Evolutionary conservation across 2,329 filamentous ascomycete species (phyloP).

Genomic region (Exophiala bonariae): DNA sequence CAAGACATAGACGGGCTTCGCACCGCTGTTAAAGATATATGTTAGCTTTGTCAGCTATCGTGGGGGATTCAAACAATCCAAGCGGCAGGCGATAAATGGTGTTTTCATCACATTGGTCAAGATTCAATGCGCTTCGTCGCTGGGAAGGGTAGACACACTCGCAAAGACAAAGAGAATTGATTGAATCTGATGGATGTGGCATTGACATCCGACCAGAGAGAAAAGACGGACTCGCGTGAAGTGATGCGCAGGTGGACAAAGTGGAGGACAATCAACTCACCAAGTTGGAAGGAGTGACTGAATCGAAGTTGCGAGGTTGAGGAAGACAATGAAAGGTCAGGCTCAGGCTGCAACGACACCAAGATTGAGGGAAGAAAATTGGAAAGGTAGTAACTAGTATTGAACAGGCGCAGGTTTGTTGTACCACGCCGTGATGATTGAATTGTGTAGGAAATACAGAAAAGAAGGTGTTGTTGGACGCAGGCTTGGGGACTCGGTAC

Average conservation of each 20-base stretch:
- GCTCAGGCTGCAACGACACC: conserved; percentile 2
- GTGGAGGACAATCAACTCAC: conserved; percentile 7
- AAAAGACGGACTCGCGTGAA: neutral
- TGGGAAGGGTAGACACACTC: no score
- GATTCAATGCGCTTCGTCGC: no score
- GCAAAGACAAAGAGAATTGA: neutral
- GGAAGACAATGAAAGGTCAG: conserved; percentile 1
- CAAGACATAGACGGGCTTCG: conserved; percentile 26
- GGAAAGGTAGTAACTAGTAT: no score
- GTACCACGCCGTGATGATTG: no score
- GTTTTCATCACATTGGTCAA: no score
- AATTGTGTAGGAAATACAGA: no score
- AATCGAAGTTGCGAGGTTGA: conserved; percentile 9
- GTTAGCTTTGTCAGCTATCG: no score
- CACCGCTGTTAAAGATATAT: conserved; percentile 17
- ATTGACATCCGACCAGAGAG: neutral
- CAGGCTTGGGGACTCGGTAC: no score
- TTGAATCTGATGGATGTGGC: neutral
- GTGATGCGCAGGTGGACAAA: neutral
- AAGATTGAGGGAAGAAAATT: no score
- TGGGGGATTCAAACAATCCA: conserved; percentile 3
- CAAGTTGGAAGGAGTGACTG: conserved; percentile 22
- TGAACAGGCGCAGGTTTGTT: no score
- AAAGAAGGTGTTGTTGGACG: no score
- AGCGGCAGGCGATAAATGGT: no score